These are phyloP conservation scores for Rusavskia elegans DNA, from an alignment of 495 filamentous ascomycete genomes.

Conservation along the genomic window DNA sequence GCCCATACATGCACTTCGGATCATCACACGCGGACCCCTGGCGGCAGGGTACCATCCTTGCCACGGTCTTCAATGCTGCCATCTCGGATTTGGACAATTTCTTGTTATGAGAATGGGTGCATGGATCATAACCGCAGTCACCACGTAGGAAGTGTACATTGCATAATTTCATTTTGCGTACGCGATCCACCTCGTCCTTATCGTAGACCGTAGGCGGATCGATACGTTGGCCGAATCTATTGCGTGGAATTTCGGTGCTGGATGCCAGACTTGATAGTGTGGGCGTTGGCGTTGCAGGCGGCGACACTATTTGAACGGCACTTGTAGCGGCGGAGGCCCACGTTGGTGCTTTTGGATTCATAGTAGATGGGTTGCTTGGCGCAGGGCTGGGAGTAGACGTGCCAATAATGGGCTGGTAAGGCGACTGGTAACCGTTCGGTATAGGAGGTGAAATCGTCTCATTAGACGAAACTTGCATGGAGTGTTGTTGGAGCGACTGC, in stretches of 20 bases:
- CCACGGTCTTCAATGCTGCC: slow-evolving; percentile 49
- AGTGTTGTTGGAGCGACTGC: slow-evolving; percentile 18
- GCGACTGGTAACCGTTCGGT: slow-evolving; percentile 18
- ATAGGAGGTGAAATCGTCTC: slow-evolving; percentile 1
- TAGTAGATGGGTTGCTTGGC: slow-evolving; percentile 23
- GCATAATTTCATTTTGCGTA: slow-evolving; percentile 65
- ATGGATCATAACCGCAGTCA: slow-evolving; percentile 55
- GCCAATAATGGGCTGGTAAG: slow-evolving; percentile 18
- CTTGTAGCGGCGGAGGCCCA: slow-evolving; percentile 21
- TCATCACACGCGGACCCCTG: slow-evolving; percentile 60
- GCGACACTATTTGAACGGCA: slow-evolving; percentile 13
- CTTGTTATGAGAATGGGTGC: slow-evolving; percentile 62
- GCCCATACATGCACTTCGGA: slow-evolving; percentile 72
- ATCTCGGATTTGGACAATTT: slow-evolving; percentile 51
- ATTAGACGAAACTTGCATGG: background rate
- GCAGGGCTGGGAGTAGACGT: slow-evolving; percentile 1
- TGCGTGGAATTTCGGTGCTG: slow-evolving; percentile 41
- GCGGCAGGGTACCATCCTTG: slow-evolving; percentile 64
- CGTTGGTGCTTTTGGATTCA: slow-evolving; percentile 19
- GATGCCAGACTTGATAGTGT: slow-evolving; percentile 30
- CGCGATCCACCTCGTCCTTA: slow-evolving; percentile 38
- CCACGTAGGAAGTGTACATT: slow-evolving; percentile 70
- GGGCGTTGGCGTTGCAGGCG: slow-evolving; percentile 12
- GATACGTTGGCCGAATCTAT: slow-evolving; percentile 58
- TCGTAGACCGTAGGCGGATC: slow-evolving; percentile 42